Evolutionary conservation across 208 protist species (phyloP).

Genomic region (Jaenimonas drosophilae): DNA sequence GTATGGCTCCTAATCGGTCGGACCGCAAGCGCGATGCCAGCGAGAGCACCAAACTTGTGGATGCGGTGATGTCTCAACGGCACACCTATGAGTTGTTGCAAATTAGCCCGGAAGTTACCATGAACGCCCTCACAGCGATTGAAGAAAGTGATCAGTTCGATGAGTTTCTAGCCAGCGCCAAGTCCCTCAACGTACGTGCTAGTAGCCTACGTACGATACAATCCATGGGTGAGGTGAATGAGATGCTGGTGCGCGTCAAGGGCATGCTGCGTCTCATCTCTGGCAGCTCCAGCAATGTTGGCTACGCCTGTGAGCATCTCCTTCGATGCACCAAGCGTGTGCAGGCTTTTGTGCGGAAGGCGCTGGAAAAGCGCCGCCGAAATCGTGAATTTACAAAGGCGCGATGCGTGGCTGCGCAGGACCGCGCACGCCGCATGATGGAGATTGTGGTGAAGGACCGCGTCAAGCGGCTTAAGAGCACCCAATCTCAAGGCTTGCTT

Average conservation of each 20-base stretch:
- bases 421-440: not conserved
- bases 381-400: not conserved
- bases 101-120: constrained; percentile 3
- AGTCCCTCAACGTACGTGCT: not conserved
- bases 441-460: constrained; percentile 7
- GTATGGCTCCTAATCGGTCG: not conserved
- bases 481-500: not conserved
- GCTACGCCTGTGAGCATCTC: not conserved
- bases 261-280: not conserved
- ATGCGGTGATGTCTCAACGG: not conserved
- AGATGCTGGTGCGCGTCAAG: not conserved
- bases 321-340: not conserved
- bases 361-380: constrained; percentile 1
- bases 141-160: constrained; percentile 4
- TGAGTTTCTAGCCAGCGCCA: not conserved
- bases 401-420: constrained; percentile 2
- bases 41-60: not conserved
- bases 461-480: constrained; percentile 2
- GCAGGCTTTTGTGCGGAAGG: constrained; percentile 5
- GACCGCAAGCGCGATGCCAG: not conserved
- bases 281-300: not conserved
- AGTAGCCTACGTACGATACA: not conserved
- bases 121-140: constrained; percentile 3
- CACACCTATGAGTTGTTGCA: constrained; percentile 5
- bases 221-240: not conserved